Evolutionary conservation across 768 basidiomycete species (phyloP).

Genomic region (Aureoboletus auriporus): DNA sequence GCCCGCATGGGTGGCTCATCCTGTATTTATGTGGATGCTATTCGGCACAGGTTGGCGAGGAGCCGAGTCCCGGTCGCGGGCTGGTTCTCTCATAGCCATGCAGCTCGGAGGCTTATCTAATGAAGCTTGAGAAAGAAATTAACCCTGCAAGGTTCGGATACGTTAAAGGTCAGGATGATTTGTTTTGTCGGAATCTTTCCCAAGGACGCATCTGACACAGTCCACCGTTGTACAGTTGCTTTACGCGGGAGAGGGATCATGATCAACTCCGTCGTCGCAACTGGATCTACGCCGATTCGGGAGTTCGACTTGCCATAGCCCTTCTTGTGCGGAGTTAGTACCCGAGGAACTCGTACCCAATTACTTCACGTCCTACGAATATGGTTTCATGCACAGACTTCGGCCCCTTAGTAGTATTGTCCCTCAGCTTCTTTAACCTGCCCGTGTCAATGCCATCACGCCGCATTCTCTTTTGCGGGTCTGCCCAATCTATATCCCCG

Average conservation of each 20-base stretch:
- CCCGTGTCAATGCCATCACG: slow-evolving; percentile 28
- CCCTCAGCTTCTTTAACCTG: slow-evolving; percentile 27
- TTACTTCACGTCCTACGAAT: slow-evolving; percentile 30
- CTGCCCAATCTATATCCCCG: slow-evolving; percentile 30
- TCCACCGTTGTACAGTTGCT: slow-evolving; percentile 5
- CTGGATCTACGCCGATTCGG: slow-evolving; percentile 25
- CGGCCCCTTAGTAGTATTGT: slow-evolving; percentile 27
- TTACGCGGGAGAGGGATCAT: slow-evolving; percentile 14
- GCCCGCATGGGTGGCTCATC: slow-evolving; percentile 1
- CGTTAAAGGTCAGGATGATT: slow-evolving; percentile 21
- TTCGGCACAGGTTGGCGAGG: slow-evolving; percentile 15
- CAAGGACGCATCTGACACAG: slow-evolving; percentile 17
- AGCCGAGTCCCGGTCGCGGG: slow-evolving; percentile 12
- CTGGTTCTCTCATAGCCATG: slow-evolving; percentile 16
- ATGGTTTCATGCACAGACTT: slow-evolving; percentile 31
- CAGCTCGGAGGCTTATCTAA: slow-evolving; percentile 32
- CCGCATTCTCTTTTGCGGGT: slow-evolving; percentile 24
- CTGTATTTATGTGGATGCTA: slow-evolving; percentile 4
- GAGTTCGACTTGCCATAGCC: slow-evolving; percentile 18
- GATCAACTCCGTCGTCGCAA: slow-evolving; percentile 25
- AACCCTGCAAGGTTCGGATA: slow-evolving; percentile 9
- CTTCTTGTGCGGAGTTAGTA: slow-evolving; percentile 30
- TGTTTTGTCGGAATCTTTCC: slow-evolving; percentile 10
- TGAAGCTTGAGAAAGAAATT: slow-evolving; percentile 13
- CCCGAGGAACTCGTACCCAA: slow-evolving; percentile 25